These are phyloP conservation scores for Pelargonium cotyledonis DNA, from an alignment of 441 rosid genomes.

Conservation along the genomic window DNA sequence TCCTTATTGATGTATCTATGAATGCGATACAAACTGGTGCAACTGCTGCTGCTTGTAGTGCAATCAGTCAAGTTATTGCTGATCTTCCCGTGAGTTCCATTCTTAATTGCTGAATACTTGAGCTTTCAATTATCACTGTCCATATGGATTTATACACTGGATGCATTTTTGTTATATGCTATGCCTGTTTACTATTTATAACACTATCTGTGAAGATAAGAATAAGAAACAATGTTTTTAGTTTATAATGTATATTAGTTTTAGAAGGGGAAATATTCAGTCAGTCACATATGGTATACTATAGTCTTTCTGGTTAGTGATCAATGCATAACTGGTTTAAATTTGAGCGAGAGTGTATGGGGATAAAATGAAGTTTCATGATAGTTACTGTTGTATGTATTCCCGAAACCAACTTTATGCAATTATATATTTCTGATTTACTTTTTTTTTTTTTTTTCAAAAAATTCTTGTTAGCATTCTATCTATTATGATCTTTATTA, in stretches of 20 bases:
- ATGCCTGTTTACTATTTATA: background rate
- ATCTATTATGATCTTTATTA: background rate
- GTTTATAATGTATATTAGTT: background rate
- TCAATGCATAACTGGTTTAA: background rate
- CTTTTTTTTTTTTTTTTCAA: too few species aligned
- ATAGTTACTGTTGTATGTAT: background rate
- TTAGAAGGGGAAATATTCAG: background rate
- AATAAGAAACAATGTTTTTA: background rate
- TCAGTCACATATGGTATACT: background rate
- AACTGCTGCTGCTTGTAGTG: slow-evolving; percentile 94
- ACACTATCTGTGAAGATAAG: background rate
- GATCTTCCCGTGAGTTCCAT: slow-evolving; percentile 80
- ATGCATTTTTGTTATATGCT: background rate
- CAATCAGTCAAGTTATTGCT: slow-evolving; percentile 74
- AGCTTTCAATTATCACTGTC: background rate
- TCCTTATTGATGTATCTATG: slow-evolving; percentile 88
- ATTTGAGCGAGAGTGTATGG: background rate
- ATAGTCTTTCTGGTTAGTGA: background rate
- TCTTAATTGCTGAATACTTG: slow-evolving; percentile 16
- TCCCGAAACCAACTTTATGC: background rate
- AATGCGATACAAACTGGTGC: slow-evolving; percentile 89
- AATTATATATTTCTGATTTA: too few species aligned
- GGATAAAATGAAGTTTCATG: background rate
- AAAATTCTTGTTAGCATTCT: too few species aligned
- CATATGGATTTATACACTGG: background rate